These are phyloP conservation scores for Gynostemma pentaphyllum DNA, from an alignment of 306 rosid genomes.

Conservation along the genomic window DNA sequence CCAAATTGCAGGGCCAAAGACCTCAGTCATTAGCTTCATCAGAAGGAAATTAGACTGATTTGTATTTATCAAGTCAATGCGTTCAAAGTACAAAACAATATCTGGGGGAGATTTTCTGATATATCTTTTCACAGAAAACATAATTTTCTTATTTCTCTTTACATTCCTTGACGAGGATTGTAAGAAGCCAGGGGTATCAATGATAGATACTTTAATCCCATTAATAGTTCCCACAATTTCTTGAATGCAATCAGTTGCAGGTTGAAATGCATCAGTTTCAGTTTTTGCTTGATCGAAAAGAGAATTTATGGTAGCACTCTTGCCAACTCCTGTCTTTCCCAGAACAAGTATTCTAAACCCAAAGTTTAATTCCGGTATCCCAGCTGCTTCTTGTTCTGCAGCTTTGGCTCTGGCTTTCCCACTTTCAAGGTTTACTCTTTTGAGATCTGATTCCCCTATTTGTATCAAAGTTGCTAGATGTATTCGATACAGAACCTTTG, in stretches of 20 bases:
- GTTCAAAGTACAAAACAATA: constrained; percentile 77
- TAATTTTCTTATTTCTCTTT: constrained; percentile 66
- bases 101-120: constrained; percentile 85
- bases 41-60: constrained; percentile 41
- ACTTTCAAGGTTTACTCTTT: constrained; percentile 41
- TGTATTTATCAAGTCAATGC: constrained; percentile 55
- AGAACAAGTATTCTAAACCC: constrained; percentile 76
- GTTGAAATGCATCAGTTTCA: constrained; percentile 73
- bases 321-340: constrained; percentile 96
- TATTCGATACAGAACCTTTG: constrained; percentile 84
- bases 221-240: constrained; percentile 70
- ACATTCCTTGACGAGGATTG: constrained; percentile 43
- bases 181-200: constrained; percentile 91
- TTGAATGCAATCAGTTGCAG: constrained; percentile 66
- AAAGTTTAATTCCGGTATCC: constrained; percentile 49
- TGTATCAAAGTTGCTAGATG: constrained; percentile 80
- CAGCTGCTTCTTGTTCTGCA: constrained; percentile 51
- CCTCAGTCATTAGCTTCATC: constrained; percentile 66
- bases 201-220: constrained; percentile 55
- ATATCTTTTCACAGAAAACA: constrained; percentile 67
- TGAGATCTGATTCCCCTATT: constrained; percentile 56
- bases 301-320: constrained; percentile 97
- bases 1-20: constrained; percentile 84
- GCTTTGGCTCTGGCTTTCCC: constrained; percentile 40
- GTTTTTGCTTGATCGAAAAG: constrained; percentile 69